A percentile compares a stretch with the other conserved stretches of the same genome.
phyloP scores from a whole-genome alignment of 2,329 filamentous ascomycete genomes.

The Pseudodiploospora longispora region DNA sequence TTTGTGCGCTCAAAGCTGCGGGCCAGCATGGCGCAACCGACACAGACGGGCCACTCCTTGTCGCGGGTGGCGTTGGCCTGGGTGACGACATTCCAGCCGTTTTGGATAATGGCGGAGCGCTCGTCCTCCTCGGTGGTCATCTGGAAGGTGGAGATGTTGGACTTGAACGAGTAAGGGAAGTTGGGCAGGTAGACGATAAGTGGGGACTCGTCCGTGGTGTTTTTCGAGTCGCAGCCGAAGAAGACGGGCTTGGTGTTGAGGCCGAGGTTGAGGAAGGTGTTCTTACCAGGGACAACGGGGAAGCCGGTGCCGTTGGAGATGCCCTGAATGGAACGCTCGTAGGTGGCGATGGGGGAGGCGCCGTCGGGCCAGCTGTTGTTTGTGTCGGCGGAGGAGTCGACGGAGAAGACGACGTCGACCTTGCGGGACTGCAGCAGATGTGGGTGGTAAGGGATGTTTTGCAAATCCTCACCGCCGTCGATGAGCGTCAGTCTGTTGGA shows the following conservation, averaged over 20 bases:
- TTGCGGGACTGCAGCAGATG: slow-evolving; percentile 41
- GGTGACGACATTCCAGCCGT: slow-evolving; percentile 78
- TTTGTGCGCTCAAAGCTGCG: slow-evolving; percentile 67
- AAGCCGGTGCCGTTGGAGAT: slow-evolving; percentile 49
- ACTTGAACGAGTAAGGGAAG: slow-evolving; percentile 65
- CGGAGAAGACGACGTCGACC: slow-evolving; percentile 56
- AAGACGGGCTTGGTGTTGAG: slow-evolving; percentile 54
- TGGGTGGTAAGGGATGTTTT: slow-evolving; percentile 72
- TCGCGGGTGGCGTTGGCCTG: slow-evolving; percentile 74
- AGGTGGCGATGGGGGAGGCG: slow-evolving; percentile 48
- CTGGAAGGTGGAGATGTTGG: slow-evolving; percentile 75
- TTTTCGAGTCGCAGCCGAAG: slow-evolving; percentile 54
- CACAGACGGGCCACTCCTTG: slow-evolving; percentile 68
- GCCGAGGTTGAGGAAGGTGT: slow-evolving; percentile 49
- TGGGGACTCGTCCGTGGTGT: slow-evolving; percentile 49
- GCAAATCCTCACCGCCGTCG: slow-evolving; percentile 70
- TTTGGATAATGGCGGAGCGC: slow-evolving; percentile 74
- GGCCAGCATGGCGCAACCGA: slow-evolving; percentile 78
- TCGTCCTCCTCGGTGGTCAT: slow-evolving; percentile 53
- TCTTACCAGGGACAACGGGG: slow-evolving; percentile 46
- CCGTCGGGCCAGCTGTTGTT: slow-evolving; percentile 52
- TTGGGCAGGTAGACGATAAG: slow-evolving; percentile 78
- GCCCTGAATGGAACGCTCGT: slow-evolving; percentile 39
- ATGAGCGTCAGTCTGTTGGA: slow-evolving; percentile 58
- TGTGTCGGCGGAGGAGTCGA: slow-evolving; percentile 58